Evolutionary conservation across 2,329 filamentous ascomycete species (phyloP).

Genomic region (Aspergillus sp.): DNA sequence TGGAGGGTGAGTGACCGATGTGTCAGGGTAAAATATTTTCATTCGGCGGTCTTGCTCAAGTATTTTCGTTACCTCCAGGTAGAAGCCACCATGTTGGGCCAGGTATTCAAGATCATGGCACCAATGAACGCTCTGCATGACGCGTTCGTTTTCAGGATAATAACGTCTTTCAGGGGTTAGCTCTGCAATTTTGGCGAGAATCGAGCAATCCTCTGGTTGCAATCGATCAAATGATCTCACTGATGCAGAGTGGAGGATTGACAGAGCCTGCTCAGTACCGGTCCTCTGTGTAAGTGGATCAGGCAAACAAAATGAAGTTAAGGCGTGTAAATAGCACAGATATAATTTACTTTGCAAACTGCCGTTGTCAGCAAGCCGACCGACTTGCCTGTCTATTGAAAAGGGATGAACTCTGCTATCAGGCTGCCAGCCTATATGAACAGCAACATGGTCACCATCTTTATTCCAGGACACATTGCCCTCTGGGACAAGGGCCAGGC

Average conservation of each 20-base stretch:
- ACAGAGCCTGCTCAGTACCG: slow-evolving; percentile 25
- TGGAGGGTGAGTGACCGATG: background rate
- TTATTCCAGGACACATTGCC: too few species aligned
- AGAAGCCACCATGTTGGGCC: slow-evolving; percentile 43
- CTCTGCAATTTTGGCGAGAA: slow-evolving; percentile 35
- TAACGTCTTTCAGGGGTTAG: slow-evolving; percentile 41
- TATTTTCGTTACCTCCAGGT: slow-evolving; percentile 28
- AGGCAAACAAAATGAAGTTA: slow-evolving; percentile 28
- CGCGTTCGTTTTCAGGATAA: slow-evolving; percentile 30
- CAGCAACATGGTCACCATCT: too few species aligned
- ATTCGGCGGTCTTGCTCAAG: slow-evolving; percentile 26
- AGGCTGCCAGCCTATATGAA: too few species aligned
- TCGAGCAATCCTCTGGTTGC: slow-evolving; percentile 23
- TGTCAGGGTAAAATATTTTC: slow-evolving; percentile 24
- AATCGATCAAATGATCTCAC: slow-evolving; percentile 44
- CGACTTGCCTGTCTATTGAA: too few species aligned
- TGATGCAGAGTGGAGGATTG: slow-evolving; percentile 37
- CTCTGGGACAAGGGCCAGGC: too few species aligned
- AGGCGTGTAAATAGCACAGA: slow-evolving; percentile 19
- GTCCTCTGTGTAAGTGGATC: slow-evolving; percentile 31
- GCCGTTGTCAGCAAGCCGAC: too few species aligned
- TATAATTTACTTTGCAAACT: too few species aligned
- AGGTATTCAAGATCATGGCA: slow-evolving; percentile 29
- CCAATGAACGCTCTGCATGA: slow-evolving; percentile 48
- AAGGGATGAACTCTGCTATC: too few species aligned